Evolutionary conservation across 306 rosid species (phyloP), one percentile per base, ranked within the genome.

Genomic region (Aeschynomene evenia): DNA sequence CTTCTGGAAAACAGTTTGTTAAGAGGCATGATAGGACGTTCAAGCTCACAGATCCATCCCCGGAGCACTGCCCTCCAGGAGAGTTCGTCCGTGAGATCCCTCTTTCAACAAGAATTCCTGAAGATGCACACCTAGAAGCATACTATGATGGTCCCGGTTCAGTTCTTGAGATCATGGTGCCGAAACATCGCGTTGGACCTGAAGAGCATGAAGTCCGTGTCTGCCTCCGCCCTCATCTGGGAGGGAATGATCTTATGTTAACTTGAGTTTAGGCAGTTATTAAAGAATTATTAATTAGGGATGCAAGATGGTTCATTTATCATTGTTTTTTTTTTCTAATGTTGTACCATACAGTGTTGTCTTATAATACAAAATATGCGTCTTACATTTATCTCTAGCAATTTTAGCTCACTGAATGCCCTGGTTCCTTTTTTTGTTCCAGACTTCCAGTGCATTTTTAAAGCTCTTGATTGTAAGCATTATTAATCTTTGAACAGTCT

Each of bases 161-260:
- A 0, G 85, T 82, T 55, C 96, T 93, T 8, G 98, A 93, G 87
- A 90, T 93, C 74, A 75, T 90, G 91, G 98, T 90, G 63, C 98
- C 97, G 40, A 93, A 90, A 71, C 97, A 82, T 55, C 91, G 84
- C 0, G 85, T 67, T 0, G 93, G 95, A 48, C 88, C 93, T 4
- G 97, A 88, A 82, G 98, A 93, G 78, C 98, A 93, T 56, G 96
- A 93, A 84, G 96, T 93, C 71, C 97, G 89, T 5, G 96, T 93
- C 37, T 93, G 97, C 87, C 92, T 90, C 10, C 93, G 93, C 71
- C 93, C 98, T 69, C 91, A 87, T 75, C 91, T 87, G 10, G 95
- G 87, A 45, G 96, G 90, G 57, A 85, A 85, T 69, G 96, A 85
- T 80, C 91, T 89, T 52, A 85, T 81, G 91, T 88, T 86, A 68